These are phyloP conservation scores for Myriosclerotinia scirpicola DNA, from an alignment of 2,329 filamentous ascomycete genomes.

Conservation along the genomic window DNA sequence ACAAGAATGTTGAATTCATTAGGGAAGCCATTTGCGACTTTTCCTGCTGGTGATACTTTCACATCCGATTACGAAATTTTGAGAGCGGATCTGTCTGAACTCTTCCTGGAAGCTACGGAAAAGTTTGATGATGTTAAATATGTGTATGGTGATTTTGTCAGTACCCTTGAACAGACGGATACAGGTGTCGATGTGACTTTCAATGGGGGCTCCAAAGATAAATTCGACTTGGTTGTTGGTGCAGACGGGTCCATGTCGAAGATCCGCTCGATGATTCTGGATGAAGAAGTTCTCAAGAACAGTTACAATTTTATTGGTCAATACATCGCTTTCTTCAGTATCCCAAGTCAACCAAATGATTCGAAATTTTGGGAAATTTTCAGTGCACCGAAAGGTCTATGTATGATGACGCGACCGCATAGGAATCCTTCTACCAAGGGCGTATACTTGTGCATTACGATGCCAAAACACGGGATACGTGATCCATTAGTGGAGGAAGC, in stretches of 20 bases:
- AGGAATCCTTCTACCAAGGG: conserved; percentile 40
- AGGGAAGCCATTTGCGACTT: conserved; percentile 43
- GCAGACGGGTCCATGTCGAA: conserved; percentile 50
- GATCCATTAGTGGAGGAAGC: conserved; percentile 45
- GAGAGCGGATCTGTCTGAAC: conserved; percentile 44
- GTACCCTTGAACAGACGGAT: conserved; percentile 41
- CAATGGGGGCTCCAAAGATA: conserved; percentile 41
- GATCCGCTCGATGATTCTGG: conserved; percentile 48
- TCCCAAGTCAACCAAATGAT: conserved; percentile 43
- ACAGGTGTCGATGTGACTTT: conserved; percentile 45
- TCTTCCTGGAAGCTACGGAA: conserved; percentile 44
- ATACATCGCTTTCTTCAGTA: conserved; percentile 48
- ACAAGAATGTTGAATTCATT: conserved; percentile 45
- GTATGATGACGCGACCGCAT: conserved; percentile 42
- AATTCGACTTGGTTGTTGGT: conserved; percentile 52
- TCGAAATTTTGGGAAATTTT: conserved; percentile 43
- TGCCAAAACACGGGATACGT: conserved; percentile 36
- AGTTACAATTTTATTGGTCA: conserved; percentile 37
- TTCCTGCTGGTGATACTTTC: conserved; percentile 44
- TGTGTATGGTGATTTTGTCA: conserved; percentile 45
- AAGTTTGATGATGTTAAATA: conserved; percentile 35
- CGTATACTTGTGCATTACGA: conserved; percentile 43
- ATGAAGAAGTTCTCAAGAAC: conserved; percentile 42
- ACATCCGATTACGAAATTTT: conserved; percentile 49
- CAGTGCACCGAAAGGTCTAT: conserved; percentile 44